Evolutionary conservation across 352 stramenopile species (phyloP).

Genomic region (Aphanomyces euteiches): DNA sequence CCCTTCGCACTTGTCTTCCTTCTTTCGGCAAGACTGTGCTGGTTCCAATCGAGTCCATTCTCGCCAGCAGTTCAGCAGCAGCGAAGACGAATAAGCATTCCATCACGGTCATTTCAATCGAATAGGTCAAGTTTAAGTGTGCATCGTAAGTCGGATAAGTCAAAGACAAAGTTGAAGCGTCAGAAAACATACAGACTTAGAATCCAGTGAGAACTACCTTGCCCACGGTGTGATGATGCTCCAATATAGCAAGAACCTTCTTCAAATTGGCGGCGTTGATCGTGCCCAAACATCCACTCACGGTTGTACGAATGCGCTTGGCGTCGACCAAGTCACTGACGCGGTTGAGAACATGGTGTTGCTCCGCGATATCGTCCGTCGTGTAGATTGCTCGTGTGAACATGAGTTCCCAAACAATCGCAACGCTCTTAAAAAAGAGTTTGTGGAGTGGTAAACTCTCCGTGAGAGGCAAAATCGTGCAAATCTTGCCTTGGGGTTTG

Average conservation of each 20-base stretch:
- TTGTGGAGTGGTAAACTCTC: background rate
- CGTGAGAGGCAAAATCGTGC: background rate
- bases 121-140: too few species aligned
- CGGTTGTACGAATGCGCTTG: background rate
- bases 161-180: too few species aligned
- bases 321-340: conserved; percentile 1
- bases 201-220: background rate
- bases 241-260: background rate
- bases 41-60: too few species aligned
- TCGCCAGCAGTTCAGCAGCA: too few species aligned
- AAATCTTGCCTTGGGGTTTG: conserved; percentile 1
- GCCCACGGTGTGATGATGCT: background rate
- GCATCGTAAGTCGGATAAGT: too few species aligned
- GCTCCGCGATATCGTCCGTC: conserved; percentile 8
- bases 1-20: too few species aligned
- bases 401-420: conserved; percentile 16
- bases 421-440: conserved; percentile 16
- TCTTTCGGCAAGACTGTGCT: too few species aligned
- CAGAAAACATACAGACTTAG: background rate
- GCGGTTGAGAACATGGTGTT: background rate
- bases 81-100: too few species aligned
- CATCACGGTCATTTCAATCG: too few species aligned
- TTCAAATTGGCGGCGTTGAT: conserved; percentile 3
- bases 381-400: conserved; percentile 24
- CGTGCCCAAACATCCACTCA: background rate